These are phyloP conservation scores for Aspergillus ellipticus DNA, from an alignment of 495 filamentous ascomycete species.

Conservation along the genomic window DNA sequence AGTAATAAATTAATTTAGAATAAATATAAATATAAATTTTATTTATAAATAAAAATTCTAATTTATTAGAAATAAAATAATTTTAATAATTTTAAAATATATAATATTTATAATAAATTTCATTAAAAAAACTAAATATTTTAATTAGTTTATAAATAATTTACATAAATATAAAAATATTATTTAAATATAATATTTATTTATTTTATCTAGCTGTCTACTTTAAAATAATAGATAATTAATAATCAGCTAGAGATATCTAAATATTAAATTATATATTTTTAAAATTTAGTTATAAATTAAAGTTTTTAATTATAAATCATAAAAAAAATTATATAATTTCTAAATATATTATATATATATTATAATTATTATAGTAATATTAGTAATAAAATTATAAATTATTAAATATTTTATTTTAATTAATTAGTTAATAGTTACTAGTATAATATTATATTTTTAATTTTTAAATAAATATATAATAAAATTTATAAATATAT, in stretches of 20 bases:
- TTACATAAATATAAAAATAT: neutral
- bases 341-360: neutral
- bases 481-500: neutral
- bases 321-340: neutral
- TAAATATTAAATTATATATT: neutral
- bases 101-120: neutral
- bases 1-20: neutral
- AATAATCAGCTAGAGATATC: neutral
- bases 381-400: neutral
- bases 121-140: neutral
- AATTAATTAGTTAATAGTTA: neutral
- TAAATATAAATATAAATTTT: neutral
- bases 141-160: neutral
- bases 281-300: neutral
- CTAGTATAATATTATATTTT: neutral
- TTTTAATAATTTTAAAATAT: neutral
- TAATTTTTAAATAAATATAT: neutral
- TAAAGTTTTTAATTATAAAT: neutral
- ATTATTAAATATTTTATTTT: neutral
- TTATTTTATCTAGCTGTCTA: neutral
- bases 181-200: neutral
- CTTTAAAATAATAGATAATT: neutral
- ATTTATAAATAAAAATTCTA: neutral
- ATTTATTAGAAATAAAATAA: neutral
- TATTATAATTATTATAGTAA: neutral